A percentile compares a stretch with the other conserved stretches of the same genome.
Evolutionary conservation across 371 early-diverging fungal genomes (phyloP).

Genomic region (Lichtheimia corymbifera): DNA sequence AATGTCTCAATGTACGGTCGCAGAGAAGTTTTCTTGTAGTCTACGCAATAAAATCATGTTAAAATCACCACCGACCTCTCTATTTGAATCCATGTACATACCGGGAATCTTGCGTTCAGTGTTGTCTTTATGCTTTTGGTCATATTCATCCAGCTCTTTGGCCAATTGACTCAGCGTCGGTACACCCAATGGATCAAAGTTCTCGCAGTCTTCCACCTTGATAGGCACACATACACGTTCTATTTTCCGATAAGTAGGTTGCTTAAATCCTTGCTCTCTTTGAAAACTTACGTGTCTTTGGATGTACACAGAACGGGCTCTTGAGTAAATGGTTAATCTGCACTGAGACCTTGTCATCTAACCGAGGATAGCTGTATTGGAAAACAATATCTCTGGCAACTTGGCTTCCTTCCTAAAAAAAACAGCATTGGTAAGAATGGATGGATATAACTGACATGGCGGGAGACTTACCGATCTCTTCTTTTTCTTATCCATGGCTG

Average conservation of each 20-base stretch:
- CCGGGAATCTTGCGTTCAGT: constrained; percentile 39
- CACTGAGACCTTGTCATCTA: constrained; percentile 94
- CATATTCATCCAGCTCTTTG: constrained; percentile 56
- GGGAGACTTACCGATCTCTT: constrained; percentile 8
- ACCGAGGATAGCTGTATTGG: constrained; percentile 90
- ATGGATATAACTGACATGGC: neutral
- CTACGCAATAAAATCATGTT: constrained; percentile 15
- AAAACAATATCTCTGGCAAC: constrained; percentile 76
- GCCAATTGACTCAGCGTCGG: constrained; percentile 74
- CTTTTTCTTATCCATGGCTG: constrained; percentile 5
- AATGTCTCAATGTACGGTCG: constrained; percentile 67
- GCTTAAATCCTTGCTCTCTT: constrained; percentile 7
- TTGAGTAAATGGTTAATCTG: constrained; percentile 97
- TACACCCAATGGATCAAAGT: constrained; percentile 79
- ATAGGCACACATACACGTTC: constrained; percentile 94
- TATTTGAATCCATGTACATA: constrained; percentile 5
- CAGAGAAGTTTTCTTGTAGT: constrained; percentile 64
- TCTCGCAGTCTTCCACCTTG: constrained; percentile 67
- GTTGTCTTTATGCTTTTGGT: constrained; percentile 21
- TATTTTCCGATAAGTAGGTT: constrained; percentile 15
- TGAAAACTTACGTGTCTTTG: constrained; percentile 75
- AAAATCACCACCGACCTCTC: neutral
- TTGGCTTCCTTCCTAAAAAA: constrained; percentile 13
- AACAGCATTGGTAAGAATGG: neutral
- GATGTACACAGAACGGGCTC: constrained; percentile 99